Evolutionary conservation across 2,329 filamentous ascomycete species (phyloP).

Genomic region (Diaporthe amygdali): DNA sequence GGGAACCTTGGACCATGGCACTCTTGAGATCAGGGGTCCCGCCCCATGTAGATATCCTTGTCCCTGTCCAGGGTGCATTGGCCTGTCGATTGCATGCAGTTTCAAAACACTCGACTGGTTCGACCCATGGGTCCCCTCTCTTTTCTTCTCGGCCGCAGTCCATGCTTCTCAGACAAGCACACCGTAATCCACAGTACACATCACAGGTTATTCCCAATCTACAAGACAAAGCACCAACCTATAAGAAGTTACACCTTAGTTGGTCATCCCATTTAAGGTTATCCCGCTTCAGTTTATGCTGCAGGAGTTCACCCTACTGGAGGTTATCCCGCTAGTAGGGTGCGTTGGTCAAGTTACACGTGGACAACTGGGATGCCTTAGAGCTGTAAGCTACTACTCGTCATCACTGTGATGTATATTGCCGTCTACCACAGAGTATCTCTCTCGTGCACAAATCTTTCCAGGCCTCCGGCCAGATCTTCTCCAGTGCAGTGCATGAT

Average conservation of each 20-base stretch:
- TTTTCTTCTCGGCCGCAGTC: not conserved
- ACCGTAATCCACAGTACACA: not conserved
- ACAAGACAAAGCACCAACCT: not conserved
- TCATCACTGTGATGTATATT: not conserved
- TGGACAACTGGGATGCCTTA: not conserved
- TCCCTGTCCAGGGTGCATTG: not conserved
- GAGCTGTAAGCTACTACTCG: not conserved
- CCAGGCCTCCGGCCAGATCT: not conserved
- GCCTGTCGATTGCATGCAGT: conserved; percentile 13
- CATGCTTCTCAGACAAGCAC: not conserved
- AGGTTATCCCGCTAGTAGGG: not conserved
- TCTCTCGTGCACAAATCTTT: not conserved
- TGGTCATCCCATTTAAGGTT: not conserved
- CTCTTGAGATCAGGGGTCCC: not conserved
- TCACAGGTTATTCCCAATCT: not conserved
- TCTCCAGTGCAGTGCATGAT: not conserved
- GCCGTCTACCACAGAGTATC: not conserved
- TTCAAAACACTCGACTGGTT: not conserved
- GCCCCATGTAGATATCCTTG: not conserved
- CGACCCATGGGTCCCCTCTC: conserved; percentile 2
- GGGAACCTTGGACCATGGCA: not conserved
- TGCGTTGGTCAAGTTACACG: not conserved
- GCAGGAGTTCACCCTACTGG: not conserved
- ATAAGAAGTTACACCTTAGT: not conserved
- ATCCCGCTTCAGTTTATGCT: not conserved